Evolutionary conservation across 2,329 filamentous ascomycete species (phyloP).

Genomic region (Tolypocladium endophyticum): DNA sequence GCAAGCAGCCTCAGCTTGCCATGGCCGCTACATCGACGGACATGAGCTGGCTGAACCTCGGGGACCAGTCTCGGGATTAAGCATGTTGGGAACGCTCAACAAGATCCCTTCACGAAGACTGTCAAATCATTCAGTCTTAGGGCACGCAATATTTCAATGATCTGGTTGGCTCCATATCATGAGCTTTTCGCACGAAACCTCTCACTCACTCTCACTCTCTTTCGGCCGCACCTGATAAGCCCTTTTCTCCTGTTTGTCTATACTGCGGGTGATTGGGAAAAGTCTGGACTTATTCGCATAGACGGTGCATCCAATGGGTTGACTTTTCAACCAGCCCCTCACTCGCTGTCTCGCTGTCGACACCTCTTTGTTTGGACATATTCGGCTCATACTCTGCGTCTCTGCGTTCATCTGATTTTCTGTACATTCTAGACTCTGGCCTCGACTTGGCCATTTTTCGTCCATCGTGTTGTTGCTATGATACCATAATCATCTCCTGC

Average conservation of each 20-base stretch:
- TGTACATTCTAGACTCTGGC: constrained; percentile 24
- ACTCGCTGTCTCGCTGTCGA: constrained; percentile 7
- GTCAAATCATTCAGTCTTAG: not conserved
- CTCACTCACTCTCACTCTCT: not conserved
- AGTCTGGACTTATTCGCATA: constrained; percentile 2
- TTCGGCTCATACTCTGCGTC: constrained; percentile 17
- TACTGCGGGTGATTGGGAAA: not conserved
- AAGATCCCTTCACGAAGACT: not conserved
- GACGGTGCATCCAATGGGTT: not conserved
- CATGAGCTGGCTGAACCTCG: constrained; percentile 74
- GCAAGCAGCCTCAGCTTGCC: constrained; percentile 38
- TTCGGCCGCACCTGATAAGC: not conserved
- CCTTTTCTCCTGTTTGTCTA: not conserved
- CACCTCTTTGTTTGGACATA: constrained; percentile 18
- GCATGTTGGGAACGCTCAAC: not conserved
- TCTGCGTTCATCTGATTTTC: constrained; percentile 13
- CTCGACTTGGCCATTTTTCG: constrained; percentile 17
- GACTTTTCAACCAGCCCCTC: not conserved
- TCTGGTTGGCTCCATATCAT: not conserved
- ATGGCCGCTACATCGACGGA: constrained; percentile 46
- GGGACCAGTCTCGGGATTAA: constrained; percentile 27
- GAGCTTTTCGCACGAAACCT: not conserved
- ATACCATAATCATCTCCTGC: constrained; percentile 21
- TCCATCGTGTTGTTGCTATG: constrained; percentile 12
- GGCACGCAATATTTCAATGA: not conserved